Evolutionary conservation across 371 early-diverging fungal species (phyloP).

Genomic region (Actinomortierella wolfii): DNA sequence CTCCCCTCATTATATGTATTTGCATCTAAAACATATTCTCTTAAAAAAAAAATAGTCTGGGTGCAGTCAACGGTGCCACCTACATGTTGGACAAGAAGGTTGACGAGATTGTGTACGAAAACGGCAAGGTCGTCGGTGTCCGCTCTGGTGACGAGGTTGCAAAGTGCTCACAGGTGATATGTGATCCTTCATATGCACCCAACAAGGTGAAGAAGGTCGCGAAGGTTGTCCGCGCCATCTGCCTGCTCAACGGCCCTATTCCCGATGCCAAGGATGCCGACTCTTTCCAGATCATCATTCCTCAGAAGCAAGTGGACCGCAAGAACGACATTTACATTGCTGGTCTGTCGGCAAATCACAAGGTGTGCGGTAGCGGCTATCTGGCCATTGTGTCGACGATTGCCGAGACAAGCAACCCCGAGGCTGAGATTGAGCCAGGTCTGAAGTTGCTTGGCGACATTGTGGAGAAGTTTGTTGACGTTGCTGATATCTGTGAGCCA

Average conservation of each 20-base stretch:
- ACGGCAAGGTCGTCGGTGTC: conserved; percentile 84
- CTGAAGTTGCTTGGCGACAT: conserved; percentile 86
- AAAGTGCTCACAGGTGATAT: conserved; percentile 81
- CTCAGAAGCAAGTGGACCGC: conserved; percentile 90
- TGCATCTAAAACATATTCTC: background rate
- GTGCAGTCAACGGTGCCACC: conserved; percentile 95
- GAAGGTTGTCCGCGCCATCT: conserved; percentile 90
- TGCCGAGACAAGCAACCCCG: conserved; percentile 85
- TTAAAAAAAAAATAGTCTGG: conserved; percentile 52
- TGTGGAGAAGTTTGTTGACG: conserved; percentile 84
- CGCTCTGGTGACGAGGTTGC: conserved; percentile 81
- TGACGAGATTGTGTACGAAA: conserved; percentile 78
- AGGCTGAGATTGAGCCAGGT: conserved; percentile 84
- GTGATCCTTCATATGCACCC: conserved; percentile 90
- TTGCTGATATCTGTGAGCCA: conserved; percentile 83
- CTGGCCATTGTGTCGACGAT: conserved; percentile 93
- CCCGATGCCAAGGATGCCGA: conserved; percentile 86
- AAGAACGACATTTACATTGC: conserved; percentile 92
- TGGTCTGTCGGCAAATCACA: conserved; percentile 83
- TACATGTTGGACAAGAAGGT: conserved; percentile 92
- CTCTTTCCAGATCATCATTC: conserved; percentile 93
- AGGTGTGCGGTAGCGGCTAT: conserved; percentile 82
- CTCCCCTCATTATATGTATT: background rate
- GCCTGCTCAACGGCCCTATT: conserved; percentile 88
- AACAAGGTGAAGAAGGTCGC: conserved; percentile 72